phyloP scores from a whole-genome alignment of 495 filamentous ascomycete species.

The Aspergillus nanangensis region DNA sequence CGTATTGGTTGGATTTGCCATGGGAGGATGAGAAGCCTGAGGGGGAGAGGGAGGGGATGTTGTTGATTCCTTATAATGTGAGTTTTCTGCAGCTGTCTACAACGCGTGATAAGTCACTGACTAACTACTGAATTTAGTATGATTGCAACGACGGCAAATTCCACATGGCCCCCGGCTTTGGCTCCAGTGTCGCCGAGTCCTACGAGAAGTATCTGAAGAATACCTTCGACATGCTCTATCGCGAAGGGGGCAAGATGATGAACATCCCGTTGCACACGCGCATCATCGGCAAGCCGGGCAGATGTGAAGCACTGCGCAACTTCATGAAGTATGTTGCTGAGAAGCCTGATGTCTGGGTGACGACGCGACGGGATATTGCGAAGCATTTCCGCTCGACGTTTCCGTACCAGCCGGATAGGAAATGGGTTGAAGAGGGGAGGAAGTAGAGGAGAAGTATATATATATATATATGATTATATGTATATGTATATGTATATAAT shows the following conservation, averaged over 20 bases:
- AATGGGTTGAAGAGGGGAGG: conserved; percentile 1
- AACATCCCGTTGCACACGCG: conserved; percentile 5
- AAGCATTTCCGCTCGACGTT: conserved; percentile 35
- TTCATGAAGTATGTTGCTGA: conserved; percentile 38
- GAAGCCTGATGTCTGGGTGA: conserved; percentile 42
- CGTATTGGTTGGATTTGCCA: conserved; percentile 8
- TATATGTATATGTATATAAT: too few species aligned
- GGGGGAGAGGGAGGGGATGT: conserved; percentile 6
- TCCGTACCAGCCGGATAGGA: conserved; percentile 24
- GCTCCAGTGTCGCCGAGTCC: neutral
- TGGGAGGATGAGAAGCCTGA: conserved; percentile 2
- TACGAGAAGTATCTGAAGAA: conserved; percentile 8
- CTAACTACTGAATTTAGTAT: neutral
- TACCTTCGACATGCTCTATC: conserved; percentile 8
- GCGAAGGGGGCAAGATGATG: conserved; percentile 7
- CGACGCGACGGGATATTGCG: conserved; percentile 40
- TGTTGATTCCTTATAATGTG: conserved; percentile 8
- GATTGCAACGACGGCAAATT: conserved; percentile 8
- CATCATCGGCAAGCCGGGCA: conserved; percentile 33
- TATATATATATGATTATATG: too few species aligned
- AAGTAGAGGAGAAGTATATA: too few species aligned
- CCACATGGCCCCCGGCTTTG: conserved; percentile 6
- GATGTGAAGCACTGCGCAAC: conserved; percentile 35
- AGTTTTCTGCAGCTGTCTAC: neutral
- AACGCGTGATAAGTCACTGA: too few species aligned